Conservation (phyloP, 495 filamentous ascomycete genomes). For the Saxophila tyrrhenica region DNA sequence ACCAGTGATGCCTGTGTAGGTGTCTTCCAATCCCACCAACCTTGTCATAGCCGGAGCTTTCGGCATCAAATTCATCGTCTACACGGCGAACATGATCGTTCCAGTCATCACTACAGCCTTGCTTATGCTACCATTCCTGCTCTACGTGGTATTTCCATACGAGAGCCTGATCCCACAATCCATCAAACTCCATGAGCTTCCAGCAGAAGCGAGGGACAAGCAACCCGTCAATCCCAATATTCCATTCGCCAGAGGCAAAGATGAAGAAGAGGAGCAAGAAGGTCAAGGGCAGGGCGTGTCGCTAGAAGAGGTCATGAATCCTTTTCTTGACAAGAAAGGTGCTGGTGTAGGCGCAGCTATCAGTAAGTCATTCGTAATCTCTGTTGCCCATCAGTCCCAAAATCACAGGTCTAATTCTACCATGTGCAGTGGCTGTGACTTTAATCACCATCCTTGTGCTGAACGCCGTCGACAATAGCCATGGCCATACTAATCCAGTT, state of each 20-base stretch:
- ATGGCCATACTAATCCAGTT: constrained; percentile 38
- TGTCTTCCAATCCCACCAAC: constrained; percentile 62
- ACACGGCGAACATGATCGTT: constrained; percentile 60
- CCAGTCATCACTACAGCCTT: constrained; percentile 52
- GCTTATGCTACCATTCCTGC: constrained; percentile 50
- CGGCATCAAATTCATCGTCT: constrained; percentile 52
- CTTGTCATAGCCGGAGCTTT: constrained; percentile 61
- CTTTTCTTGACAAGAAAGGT: constrained; percentile 52
- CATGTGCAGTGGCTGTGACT: constrained; percentile 41
- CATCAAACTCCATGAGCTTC: constrained; percentile 55
- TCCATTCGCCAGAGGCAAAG: constrained; percentile 39
- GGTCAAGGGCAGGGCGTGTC: constrained; percentile 35
- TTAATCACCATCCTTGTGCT: constrained; percentile 47
- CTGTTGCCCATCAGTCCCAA: no score
- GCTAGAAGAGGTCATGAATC: constrained; percentile 60
- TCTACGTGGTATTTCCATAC: constrained; percentile 52
- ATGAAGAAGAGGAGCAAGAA: constrained; percentile 31
- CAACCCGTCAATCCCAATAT: constrained; percentile 58
- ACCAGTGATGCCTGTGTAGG: no score
- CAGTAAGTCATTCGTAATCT: constrained; percentile 24
- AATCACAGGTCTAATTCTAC: no score
- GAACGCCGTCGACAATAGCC: constrained; percentile 41
- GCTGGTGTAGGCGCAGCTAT: constrained; percentile 48
- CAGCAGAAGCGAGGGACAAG: constrained; percentile 40
- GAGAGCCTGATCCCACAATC: constrained; percentile 48